Percentiles rank a stretch among this genome's conserved stretches.
phyloP scores from a whole-genome alignment of 2,329 filamentous ascomycete genomes.

The Fusarium tuaranense region DNA sequence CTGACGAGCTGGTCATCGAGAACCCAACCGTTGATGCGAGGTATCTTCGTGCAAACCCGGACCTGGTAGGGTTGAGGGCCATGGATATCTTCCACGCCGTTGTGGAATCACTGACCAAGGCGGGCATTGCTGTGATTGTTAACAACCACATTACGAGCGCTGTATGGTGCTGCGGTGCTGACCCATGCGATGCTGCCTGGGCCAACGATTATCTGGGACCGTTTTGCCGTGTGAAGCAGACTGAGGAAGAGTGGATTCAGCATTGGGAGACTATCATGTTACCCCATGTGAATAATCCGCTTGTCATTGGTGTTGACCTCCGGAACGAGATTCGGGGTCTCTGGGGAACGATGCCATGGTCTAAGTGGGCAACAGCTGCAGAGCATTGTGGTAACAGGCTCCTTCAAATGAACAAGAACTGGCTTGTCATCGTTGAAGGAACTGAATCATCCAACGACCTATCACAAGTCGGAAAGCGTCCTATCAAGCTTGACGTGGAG shows the following conservation, averaged over 20 bases:
- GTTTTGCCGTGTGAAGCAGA: constrained; percentile 71
- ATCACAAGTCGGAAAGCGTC: constrained; percentile 64
- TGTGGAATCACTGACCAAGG: constrained; percentile 69
- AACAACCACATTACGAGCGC: constrained; percentile 79
- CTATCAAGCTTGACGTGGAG: constrained; percentile 66
- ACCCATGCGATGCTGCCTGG: constrained; percentile 76
- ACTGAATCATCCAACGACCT: constrained; percentile 76
- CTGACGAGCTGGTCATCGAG: constrained; percentile 73
- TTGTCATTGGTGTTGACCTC: constrained; percentile 75
- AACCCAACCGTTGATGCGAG: constrained; percentile 66
- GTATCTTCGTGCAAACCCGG: constrained; percentile 68
- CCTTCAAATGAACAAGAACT: constrained; percentile 69
- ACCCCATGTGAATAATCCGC: constrained; percentile 67
- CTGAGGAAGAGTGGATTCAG: constrained; percentile 73
- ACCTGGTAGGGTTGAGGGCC: constrained; percentile 67
- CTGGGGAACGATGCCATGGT: constrained; percentile 77
- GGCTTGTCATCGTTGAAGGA: constrained; percentile 76
- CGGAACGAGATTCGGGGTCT: constrained; percentile 77
- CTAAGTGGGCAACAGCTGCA: constrained; percentile 71
- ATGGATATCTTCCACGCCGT: constrained; percentile 72
- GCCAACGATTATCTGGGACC: constrained; percentile 72
- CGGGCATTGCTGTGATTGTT: constrained; percentile 72
- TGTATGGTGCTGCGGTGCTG: constrained; percentile 76
- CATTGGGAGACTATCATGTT: constrained; percentile 75
- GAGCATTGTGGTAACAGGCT: constrained; percentile 72